These are phyloP conservation scores for Fusarium tanahbumbuense DNA, from an alignment of 2,329 filamentous ascomycete genomes.

Conservation along the genomic window DNA sequence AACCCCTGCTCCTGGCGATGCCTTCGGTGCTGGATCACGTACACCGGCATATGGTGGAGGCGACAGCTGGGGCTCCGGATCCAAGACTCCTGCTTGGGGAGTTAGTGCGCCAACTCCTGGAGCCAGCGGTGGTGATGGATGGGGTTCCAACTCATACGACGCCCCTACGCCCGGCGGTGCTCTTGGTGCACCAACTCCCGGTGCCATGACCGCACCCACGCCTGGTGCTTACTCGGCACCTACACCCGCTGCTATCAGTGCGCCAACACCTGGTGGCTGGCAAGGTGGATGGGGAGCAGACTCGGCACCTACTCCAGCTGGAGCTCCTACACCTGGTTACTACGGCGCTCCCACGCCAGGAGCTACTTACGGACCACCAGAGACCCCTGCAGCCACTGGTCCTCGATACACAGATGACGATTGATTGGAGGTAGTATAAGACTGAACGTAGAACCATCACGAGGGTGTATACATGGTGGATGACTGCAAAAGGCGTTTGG, in stretches of 20 bases:
- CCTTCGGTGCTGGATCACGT: slow-evolving; percentile 75
- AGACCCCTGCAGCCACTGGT: slow-evolving; percentile 71
- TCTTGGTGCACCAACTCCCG: slow-evolving; percentile 70
- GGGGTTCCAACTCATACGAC: slow-evolving; percentile 72
- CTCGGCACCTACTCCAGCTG: slow-evolving; percentile 74
- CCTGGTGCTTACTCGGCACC: slow-evolving; percentile 76
- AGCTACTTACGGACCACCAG: slow-evolving; percentile 64
- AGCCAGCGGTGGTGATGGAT: slow-evolving; percentile 68
- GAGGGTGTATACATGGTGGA: slow-evolving; percentile 1
- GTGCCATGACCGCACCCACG: slow-evolving; percentile 75
- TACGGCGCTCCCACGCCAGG: slow-evolving; percentile 74
- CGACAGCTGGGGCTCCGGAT: slow-evolving; percentile 74
- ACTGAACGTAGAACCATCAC: slow-evolving; percentile 7
- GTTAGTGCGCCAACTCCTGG: slow-evolving; percentile 69
- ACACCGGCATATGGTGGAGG: slow-evolving; percentile 70
- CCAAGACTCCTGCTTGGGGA: slow-evolving; percentile 82
- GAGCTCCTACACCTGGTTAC: slow-evolving; percentile 75
- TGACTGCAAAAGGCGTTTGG: slow-evolving; percentile 38
- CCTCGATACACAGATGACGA: slow-evolving; percentile 67
- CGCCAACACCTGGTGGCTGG: slow-evolving; percentile 77
- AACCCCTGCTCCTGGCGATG: slow-evolving; percentile 71
- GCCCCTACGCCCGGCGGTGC: slow-evolving; percentile 75
- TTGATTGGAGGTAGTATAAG: slow-evolving; percentile 20
- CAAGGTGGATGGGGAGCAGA: slow-evolving; percentile 70
- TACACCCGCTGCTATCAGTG: slow-evolving; percentile 71